These are phyloP conservation scores for Phytophthora constricta DNA, from an alignment of 352 stramenopile genomes.

Conservation along the genomic window DNA sequence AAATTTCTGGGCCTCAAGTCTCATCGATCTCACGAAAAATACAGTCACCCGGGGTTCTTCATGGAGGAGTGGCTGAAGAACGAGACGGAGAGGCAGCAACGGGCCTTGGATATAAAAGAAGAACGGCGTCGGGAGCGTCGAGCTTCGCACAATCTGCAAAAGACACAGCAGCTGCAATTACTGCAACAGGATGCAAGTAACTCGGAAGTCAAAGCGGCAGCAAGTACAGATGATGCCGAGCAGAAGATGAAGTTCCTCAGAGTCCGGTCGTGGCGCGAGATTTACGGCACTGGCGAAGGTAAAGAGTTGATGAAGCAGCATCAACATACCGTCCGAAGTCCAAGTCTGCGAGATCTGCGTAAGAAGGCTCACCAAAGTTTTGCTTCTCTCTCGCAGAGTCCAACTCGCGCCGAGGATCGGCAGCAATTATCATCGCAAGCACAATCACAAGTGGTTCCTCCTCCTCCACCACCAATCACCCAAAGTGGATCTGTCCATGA, in stretches of 20 bases:
- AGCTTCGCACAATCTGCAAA: slow-evolving; percentile 20
- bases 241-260: slow-evolving; percentile 57
- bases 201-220: slow-evolving; percentile 27
- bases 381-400: slow-evolving; percentile 23
- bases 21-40: slow-evolving; percentile 50
- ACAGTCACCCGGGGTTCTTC: slow-evolving; percentile 66
- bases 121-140: slow-evolving; percentile 33
- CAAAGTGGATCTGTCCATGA: neutral
- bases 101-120: slow-evolving; percentile 41
- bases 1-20: neutral
- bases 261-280: slow-evolving; percentile 68
- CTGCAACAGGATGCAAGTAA: slow-evolving; percentile 24
- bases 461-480: slow-evolving; percentile 10
- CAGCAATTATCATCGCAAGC: neutral
- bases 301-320: slow-evolving; percentile 55
- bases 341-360: slow-evolving; percentile 29
- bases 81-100: slow-evolving; percentile 42
- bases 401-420: slow-evolving; percentile 12
- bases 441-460: neutral
- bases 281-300: slow-evolving; percentile 66
- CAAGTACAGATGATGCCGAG: slow-evolving; percentile 31
- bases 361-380: slow-evolving; percentile 34
- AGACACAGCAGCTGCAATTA: slow-evolving; percentile 13
- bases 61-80: slow-evolving; percentile 65
- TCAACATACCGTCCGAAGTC: slow-evolving; percentile 23